Conservation (phyloP, 139 green algal species). For the Protoeuglena noctilucae region DNA sequence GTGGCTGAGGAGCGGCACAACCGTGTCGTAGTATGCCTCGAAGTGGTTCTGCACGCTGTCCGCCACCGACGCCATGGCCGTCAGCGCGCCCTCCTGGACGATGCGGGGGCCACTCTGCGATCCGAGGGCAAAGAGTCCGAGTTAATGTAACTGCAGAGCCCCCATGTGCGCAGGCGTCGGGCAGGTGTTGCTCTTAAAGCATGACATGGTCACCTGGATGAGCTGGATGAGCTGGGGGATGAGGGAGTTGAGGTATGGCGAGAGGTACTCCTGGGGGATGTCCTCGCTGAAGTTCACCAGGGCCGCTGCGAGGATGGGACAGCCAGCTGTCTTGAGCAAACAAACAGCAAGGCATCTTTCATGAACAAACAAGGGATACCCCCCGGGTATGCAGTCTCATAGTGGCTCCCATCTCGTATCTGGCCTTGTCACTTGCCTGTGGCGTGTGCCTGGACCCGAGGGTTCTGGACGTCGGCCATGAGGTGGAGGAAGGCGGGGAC, state of each 20-base stretch:
- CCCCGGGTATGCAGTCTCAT: too few relatives aligned
- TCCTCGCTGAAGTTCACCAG: conserved; percentile 96
- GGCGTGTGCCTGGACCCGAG: conserved; percentile 65
- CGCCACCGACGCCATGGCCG: conserved; percentile 77
- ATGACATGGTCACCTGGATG: too few relatives aligned
- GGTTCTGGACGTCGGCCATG: conserved; percentile 48
- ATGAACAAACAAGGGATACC: too few relatives aligned
- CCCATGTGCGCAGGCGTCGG: conserved; percentile 40
- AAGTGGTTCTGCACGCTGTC: conserved; percentile 78
- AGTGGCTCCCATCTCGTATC: too few relatives aligned
- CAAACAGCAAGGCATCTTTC: too few relatives aligned
- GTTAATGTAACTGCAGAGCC: background rate
- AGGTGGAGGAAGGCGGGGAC: conserved; percentile 42
- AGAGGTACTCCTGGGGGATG: conserved; percentile 59
- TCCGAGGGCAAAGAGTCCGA: background rate
- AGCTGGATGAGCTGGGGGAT: conserved; percentile 71
- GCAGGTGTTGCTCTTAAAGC: too few relatives aligned
- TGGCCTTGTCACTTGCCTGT: too few relatives aligned
- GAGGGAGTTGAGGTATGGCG: conserved; percentile 79
- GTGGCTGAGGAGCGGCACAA: conserved; percentile 79
- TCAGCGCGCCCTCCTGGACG: conserved; percentile 82
- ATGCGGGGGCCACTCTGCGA: conserved; percentile 2
- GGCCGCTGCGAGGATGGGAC: too few relatives aligned
- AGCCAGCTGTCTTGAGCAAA: too few relatives aligned
- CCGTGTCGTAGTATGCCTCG: conserved; percentile 69